Conservation (phyloP, 805 yeast genomes). For the Brettanomyces custersianus region DNA sequence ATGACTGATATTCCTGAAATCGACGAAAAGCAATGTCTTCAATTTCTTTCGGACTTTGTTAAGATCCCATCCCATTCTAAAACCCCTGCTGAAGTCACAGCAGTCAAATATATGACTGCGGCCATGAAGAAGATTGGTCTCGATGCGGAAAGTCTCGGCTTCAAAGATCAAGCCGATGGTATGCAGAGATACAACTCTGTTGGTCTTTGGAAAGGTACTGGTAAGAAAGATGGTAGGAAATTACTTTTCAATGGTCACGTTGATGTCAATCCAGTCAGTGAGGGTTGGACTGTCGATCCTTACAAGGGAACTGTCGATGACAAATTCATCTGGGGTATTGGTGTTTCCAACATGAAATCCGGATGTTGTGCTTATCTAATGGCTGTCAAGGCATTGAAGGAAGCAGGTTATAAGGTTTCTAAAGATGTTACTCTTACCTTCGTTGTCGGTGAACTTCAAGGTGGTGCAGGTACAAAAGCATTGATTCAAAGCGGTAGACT, state of each 20-base stretch:
- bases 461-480: constrained; percentile 25
- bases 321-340: constrained; percentile 23
- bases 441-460: constrained; percentile 22
- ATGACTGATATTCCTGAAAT: constrained; percentile 14
- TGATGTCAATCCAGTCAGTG: constrained; percentile 24
- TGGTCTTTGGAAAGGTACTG: constrained; percentile 24
- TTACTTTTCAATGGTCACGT: constrained; percentile 25
- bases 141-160: constrained; percentile 15
- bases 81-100: constrained; percentile 20
- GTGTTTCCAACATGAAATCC: constrained; percentile 25
- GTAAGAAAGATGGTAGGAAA: constrained; percentile 11
- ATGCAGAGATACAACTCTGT: constrained; percentile 19
- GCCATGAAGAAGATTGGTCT: constrained; percentile 20
- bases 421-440: constrained; percentile 22
- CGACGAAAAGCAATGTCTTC: constrained; percentile 15
- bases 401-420: constrained; percentile 21
- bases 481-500: constrained; percentile 16
- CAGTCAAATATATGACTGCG: constrained; percentile 19
- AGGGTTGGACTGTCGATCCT: constrained; percentile 27
- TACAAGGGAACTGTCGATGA: constrained; percentile 19
- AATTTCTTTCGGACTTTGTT: constrained; percentile 21
- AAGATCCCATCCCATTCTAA: constrained; percentile 23
- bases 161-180: constrained; percentile 19
- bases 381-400: constrained; percentile 23
- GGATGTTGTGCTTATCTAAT: constrained; percentile 26